These are phyloP conservation scores for Avena insularis DNA, from an alignment of 176 grass and related monocot species.

Conservation along the genomic window DNA sequence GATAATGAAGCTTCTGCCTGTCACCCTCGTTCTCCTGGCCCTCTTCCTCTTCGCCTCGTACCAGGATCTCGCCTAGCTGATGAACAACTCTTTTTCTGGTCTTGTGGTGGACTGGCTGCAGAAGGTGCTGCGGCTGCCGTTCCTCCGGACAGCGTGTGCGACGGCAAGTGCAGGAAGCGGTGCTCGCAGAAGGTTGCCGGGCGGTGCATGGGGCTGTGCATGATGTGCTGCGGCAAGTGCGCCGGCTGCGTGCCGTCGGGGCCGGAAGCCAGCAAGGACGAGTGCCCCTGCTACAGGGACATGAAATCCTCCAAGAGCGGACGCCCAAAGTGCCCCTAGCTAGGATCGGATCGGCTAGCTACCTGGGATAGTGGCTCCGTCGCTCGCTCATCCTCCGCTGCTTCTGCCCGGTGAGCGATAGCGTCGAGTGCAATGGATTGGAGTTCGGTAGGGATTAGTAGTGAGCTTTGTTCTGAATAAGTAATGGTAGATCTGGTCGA, in stretches of 20 bases:
- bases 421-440: neutral
- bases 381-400: too few relatives aligned
- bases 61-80: neutral
- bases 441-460: neutral
- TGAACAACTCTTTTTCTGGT: neutral
- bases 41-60: constrained; percentile 4
- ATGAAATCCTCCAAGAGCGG: constrained; percentile 51
- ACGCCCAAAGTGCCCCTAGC: constrained; percentile 78
- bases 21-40: neutral
- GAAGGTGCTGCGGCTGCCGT: neutral
- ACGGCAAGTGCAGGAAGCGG: constrained; percentile 64
- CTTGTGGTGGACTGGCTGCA: neutral
- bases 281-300: constrained; percentile 93
- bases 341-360: too few relatives aligned
- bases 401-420: neutral
- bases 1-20: constrained; percentile 30
- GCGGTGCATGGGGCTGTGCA: constrained; percentile 63
- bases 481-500: neutral
- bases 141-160: constrained; percentile 31
- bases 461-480: neutral
- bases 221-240: constrained; percentile 77
- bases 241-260: constrained; percentile 78
- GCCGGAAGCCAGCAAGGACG: constrained; percentile 73
- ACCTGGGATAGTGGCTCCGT: neutral
- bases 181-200: constrained; percentile 65